A percentile compares a stretch with the other conserved stretches of the same genome.
phyloP scores from a whole-genome alignment of 2,329 filamentous ascomycete genomes.

The Hymenoscyphus scutula region DNA sequence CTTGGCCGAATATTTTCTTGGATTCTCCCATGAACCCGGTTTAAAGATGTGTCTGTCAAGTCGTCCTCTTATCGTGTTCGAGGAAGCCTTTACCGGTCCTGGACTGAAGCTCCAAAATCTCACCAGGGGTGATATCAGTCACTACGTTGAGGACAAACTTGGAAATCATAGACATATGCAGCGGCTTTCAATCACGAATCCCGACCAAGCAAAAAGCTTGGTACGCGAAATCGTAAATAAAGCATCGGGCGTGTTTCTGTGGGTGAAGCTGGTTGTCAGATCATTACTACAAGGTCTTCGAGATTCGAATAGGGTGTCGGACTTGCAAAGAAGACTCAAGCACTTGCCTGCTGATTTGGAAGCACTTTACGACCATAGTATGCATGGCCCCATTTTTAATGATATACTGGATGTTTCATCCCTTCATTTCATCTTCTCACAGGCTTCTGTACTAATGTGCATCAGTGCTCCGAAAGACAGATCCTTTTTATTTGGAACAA shows the following conservation, averaged over 20 bases:
- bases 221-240: constrained; percentile 16
- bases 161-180: constrained; percentile 16
- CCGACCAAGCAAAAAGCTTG: constrained; percentile 8
- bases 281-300: constrained; percentile 18
- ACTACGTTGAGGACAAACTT: constrained; percentile 26
- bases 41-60: constrained; percentile 27
- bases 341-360: constrained; percentile 19
- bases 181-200: constrained; percentile 6
- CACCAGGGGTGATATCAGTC: constrained; percentile 27
- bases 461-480: constrained; percentile 4
- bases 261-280: constrained; percentile 26
- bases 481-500: constrained; percentile 11
- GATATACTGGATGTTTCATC: too few relatives aligned
- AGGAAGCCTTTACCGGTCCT: constrained; percentile 22
- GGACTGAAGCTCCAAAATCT: constrained; percentile 28
- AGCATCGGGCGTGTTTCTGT: constrained; percentile 29
- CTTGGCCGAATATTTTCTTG: constrained; percentile 7
- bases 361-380: constrained; percentile 14
- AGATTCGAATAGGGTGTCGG: constrained; percentile 15
- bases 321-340: constrained; percentile 16
- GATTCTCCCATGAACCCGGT: constrained; percentile 1
- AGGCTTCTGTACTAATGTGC: too few relatives aligned
- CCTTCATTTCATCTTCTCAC: too few relatives aligned
- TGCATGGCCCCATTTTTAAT: too few relatives aligned
- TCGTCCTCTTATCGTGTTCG: constrained; percentile 30